Evolutionary conservation across 2,329 filamentous ascomycete species (phyloP).

Genomic region (Teratosphaeria gauchensis): DNA sequence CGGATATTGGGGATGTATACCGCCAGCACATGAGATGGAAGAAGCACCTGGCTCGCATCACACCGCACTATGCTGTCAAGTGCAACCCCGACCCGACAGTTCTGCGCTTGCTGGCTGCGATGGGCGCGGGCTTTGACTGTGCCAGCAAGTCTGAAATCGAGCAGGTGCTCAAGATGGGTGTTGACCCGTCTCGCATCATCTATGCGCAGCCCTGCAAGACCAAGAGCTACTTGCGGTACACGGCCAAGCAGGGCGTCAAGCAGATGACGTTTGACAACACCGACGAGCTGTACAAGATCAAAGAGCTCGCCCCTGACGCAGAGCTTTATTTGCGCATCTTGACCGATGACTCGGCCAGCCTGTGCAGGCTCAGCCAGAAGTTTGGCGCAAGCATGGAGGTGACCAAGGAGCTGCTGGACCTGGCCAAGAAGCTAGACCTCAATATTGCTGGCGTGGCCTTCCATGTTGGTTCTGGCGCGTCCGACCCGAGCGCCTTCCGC

Average conservation of each 20-base stretch:
- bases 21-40: constrained; percentile 98
- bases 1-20: constrained; percentile 96
- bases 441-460: constrained; percentile 95
- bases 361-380: constrained; percentile 94
- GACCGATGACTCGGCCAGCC: constrained; percentile 88
- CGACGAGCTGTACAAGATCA: constrained; percentile 97
- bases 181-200: constrained; percentile 86
- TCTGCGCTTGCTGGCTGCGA: constrained; percentile 71
- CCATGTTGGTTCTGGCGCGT: constrained; percentile 92
- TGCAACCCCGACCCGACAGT: constrained; percentile 93
- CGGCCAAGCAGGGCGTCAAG: constrained; percentile 72
- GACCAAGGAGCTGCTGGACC: constrained; percentile 63
- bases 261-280: constrained; percentile 99
- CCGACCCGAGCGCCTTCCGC: constrained; percentile 82
- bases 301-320: constrained; percentile 77
- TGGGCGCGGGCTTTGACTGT: constrained; percentile 95
- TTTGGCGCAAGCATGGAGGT: constrained; percentile 86
- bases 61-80: constrained; percentile 98
- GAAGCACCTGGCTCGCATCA: constrained; percentile 80
- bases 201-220: constrained; percentile 99
- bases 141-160: constrained; percentile 97
- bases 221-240: constrained; percentile 91
- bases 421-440: constrained; percentile 73
- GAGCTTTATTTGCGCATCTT: constrained; percentile 90
- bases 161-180: constrained; percentile 71